phyloP scores from a whole-genome alignment of 768 basidiomycete species.

The Nidularia sp. region DNA sequence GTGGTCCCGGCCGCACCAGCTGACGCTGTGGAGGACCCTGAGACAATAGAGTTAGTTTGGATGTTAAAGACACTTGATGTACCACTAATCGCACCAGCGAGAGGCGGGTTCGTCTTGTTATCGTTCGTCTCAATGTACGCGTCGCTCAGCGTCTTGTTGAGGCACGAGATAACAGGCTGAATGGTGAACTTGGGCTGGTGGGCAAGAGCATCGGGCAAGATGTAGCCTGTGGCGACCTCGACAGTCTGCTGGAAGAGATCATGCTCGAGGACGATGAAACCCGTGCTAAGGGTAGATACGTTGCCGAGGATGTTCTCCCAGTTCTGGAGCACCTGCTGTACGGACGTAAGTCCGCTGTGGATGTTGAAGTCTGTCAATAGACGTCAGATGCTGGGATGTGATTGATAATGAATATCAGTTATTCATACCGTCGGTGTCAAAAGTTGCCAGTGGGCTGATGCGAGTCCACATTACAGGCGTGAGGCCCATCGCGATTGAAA shows the following conservation, averaged over 20 bases:
- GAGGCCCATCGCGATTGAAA: constrained; percentile 78
- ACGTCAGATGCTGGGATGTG: background rate
- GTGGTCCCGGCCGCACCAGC: too few species aligned
- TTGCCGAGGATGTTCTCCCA: constrained; percentile 73
- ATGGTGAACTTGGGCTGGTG: constrained; percentile 63
- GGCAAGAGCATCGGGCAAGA: constrained; percentile 76
- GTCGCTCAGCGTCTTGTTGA: constrained; percentile 51
- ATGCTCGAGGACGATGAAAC: constrained; percentile 88
- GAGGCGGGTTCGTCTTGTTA: constrained; percentile 59
- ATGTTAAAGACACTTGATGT: background rate
- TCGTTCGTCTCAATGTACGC: constrained; percentile 83
- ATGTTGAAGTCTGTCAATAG: constrained; percentile 69
- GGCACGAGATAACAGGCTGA: constrained; percentile 66
- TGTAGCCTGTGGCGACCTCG: constrained; percentile 82
- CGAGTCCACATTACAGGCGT: constrained; percentile 85
- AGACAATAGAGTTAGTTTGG: background rate
- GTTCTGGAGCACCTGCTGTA: constrained; percentile 59
- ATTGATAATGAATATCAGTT: constrained; percentile 1
- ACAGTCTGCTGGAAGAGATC: constrained; percentile 85
- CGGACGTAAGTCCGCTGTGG: constrained; percentile 54
- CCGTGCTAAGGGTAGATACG: constrained; percentile 52
- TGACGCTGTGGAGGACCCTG: background rate
- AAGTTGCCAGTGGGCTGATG: constrained; percentile 52
- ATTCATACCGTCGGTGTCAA: constrained; percentile 62
- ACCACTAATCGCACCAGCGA: constrained; percentile 3